Evolutionary conservation across 495 filamentous ascomycete species (phyloP).

Genomic region (Pseudevernia furfuracea): DNA sequence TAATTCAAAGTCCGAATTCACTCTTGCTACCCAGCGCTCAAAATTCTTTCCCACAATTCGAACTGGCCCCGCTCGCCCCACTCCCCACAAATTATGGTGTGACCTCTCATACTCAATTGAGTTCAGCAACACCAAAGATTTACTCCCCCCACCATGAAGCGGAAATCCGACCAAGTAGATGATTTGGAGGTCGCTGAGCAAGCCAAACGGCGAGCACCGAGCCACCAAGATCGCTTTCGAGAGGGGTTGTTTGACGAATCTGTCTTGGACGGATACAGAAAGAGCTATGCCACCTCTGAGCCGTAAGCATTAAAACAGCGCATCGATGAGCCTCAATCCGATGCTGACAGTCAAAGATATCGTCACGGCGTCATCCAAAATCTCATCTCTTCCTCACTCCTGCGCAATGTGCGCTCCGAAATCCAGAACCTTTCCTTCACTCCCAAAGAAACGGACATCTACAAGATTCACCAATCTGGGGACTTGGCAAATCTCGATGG

Average conservation of each 20-base stretch:
- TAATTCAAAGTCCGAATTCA: background rate
- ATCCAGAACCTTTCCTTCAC: slow-evolving; percentile 91
- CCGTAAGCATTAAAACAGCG: slow-evolving; percentile 45
- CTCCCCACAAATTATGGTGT: background rate
- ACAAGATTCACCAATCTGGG: slow-evolving; percentile 97
- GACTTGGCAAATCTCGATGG: slow-evolving; percentile 96
- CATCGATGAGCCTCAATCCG: background rate
- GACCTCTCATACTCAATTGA: background rate
- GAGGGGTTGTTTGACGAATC: slow-evolving; percentile 65
- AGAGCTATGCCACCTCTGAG: slow-evolving; percentile 60
- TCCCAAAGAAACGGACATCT: slow-evolving; percentile 98
- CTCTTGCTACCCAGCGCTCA: slow-evolving; percentile 6
- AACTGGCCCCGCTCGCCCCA: background rate
- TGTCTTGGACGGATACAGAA: slow-evolving; percentile 58
- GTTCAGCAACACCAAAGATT: background rate
- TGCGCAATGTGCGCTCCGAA: slow-evolving; percentile 81
- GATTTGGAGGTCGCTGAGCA: slow-evolving; percentile 3
- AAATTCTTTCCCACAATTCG: background rate
- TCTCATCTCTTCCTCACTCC: slow-evolving; percentile 68
- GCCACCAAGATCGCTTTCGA: slow-evolving; percentile 49
- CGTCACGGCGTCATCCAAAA: slow-evolving; percentile 81
- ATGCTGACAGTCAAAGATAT: slow-evolving; percentile 46
- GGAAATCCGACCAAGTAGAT: slow-evolving; percentile 14
- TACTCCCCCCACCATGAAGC: slow-evolving; percentile 11
- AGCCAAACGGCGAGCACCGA: slow-evolving; percentile 16